phyloP scores from a whole-genome alignment of 2,329 filamentous ascomycete genomes.

The Trichoderma cornu-damae region DNA sequence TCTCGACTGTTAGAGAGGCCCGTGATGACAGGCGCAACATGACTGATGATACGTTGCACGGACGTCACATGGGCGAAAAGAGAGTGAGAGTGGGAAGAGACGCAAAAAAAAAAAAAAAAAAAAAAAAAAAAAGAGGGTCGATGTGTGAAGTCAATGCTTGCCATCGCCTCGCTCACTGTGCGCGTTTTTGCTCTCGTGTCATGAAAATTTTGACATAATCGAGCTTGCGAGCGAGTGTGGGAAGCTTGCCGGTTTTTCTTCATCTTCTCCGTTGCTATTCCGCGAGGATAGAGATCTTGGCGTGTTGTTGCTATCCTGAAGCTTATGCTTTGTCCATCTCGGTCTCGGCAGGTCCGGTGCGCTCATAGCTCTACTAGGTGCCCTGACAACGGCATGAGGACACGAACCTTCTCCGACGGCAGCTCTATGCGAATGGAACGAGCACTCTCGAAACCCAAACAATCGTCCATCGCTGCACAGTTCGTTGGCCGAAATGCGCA shows the following conservation, averaged over 20 bases:
- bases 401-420: constrained; percentile 51
- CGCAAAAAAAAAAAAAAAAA: not conserved
- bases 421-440: constrained; percentile 55
- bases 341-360: constrained; percentile 12
- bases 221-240: constrained; percentile 12
- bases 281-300: constrained; percentile 15
- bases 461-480: constrained; percentile 52
- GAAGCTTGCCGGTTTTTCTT: constrained; percentile 5
- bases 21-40: not conserved
- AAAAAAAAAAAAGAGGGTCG: not conserved
- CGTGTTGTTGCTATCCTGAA: not conserved
- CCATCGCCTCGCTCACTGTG: not conserved
- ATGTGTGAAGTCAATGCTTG: not conserved
- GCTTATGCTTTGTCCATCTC: constrained; percentile 6
- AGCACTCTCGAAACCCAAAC: constrained; percentile 58
- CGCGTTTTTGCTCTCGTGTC: not conserved
- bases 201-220: constrained; percentile 7
- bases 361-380: constrained; percentile 16
- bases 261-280: constrained; percentile 8
- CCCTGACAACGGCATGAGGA: constrained; percentile 36
- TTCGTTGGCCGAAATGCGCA: constrained; percentile 52
- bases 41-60: constrained; percentile 6
- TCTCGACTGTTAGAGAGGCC: not conserved
- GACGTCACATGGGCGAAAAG: not conserved
- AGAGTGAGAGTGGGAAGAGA: not conserved